Base-by-base conservation (phyloP, 257 asterid species). In the Verbena officinalis region DNA sequence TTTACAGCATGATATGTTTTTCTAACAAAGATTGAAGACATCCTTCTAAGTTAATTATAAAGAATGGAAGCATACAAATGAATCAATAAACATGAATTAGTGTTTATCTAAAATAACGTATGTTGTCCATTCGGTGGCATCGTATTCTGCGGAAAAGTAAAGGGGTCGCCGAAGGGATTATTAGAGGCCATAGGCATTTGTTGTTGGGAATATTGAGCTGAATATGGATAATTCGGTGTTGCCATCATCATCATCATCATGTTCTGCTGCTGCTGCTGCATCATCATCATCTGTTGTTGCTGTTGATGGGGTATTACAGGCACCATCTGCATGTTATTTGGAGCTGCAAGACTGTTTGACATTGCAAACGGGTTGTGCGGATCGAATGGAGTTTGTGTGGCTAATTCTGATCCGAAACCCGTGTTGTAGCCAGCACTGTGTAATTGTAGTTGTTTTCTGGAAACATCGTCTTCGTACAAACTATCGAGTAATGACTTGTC, bases 91-190 rank as follows among this genome's bases (percentile, higher is more conserved):
- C 16, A 55, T 3, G 43, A 1, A 30, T 57, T 45, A 44, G 9
- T 53, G 7, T 9, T 10, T 1, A 7, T 8, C 74, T 82, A 89
- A 36, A 89, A 77, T 30, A 89, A 62, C 1, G 80, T 56, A 55
- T 69, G 81, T 63, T 80, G 87, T 71, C 82, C 90, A 20, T 80
- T 76, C 9, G 75, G 82, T 30, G 81, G 80, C 75, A 74, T 60
- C 34, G 86, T 48, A 48, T 46, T 67, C 8, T 70, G 86, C 17
- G 84, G 82, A 74, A 72, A 69, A 59, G 48, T 53, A 36, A 80
- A 85, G 0, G 90, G 88, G 62, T 85, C 97, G 0, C 82, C 92
- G 59, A 90, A 90, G 14, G 97, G 95, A 68, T 87, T 90, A 2
- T 83, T 30, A 9, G 84, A 56, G 17, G 71, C 77, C 63, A 45